phyloP scores from a whole-genome alignment of 352 stramenopile species.

The Blastocystis sp. region DNA sequence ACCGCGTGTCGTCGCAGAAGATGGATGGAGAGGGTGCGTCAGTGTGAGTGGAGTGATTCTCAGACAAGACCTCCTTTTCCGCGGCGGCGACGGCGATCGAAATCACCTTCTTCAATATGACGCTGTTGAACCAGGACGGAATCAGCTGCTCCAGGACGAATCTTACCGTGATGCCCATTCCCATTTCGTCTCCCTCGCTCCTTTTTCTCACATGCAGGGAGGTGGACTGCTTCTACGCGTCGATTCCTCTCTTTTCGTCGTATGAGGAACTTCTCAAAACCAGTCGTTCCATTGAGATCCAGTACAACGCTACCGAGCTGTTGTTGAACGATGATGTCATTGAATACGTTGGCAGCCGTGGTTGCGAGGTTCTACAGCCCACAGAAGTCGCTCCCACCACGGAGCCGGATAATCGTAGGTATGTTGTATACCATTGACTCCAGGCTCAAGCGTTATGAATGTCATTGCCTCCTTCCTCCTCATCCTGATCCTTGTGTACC shows the following conservation, averaged over 20 bases:
- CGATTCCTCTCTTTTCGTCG: not conserved
- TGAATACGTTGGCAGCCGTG: not conserved
- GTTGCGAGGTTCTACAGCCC: not conserved
- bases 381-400: not conserved
- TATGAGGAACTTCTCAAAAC: not conserved
- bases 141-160: not conserved
- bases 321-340: not conserved
- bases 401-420: not conserved
- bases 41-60: not conserved
- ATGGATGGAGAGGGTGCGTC: not conserved
- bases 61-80: not conserved
- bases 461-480: slow-evolving; percentile 11
- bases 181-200: not conserved
- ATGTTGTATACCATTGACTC: not conserved
- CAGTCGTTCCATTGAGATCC: not conserved
- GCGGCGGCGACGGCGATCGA: not conserved
- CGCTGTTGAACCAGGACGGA: not conserved
- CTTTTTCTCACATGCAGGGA: not conserved
- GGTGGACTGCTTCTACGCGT: slow-evolving; percentile 16
- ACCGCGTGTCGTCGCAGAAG: too few species aligned
- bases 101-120: not conserved
- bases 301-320: not conserved
- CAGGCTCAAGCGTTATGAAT: slow-evolving; percentile 18
- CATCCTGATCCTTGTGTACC: not conserved
- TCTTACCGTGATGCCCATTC: not conserved